A percentile compares a stretch with the other conserved stretches of the same genome.
phyloP scores from a whole-genome alignment of 1,284 basidiomycete genomes.

The Papiliotrema flavescens region DNA sequence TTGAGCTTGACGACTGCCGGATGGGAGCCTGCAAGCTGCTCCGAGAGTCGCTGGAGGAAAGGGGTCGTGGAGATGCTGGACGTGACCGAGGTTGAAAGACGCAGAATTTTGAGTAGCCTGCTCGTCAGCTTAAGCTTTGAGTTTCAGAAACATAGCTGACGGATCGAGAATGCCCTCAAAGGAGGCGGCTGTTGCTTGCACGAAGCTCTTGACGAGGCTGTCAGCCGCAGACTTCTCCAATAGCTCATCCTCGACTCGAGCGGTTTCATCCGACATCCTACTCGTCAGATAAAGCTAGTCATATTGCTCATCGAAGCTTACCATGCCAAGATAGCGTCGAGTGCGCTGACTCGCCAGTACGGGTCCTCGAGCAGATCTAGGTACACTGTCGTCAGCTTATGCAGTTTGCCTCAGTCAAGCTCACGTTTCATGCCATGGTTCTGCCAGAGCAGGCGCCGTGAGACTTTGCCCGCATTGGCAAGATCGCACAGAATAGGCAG shows the following conservation, averaged over 20 bases:
- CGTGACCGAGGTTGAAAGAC: conserved; percentile 70
- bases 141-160: conserved; percentile 21
- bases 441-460: conserved; percentile 81
- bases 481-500: conserved; percentile 94
- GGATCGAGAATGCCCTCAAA: conserved; percentile 95
- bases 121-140: conserved; percentile 9
- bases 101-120: conserved; percentile 75
- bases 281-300: conserved; percentile 1
- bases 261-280: conserved; percentile 91
- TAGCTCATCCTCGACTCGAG: conserved; percentile 85
- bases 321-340: conserved; percentile 90
- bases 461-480: conserved; percentile 86
- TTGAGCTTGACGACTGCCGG: conserved; percentile 88
- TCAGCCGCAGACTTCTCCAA: conserved; percentile 67
- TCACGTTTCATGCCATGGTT: conserved; percentile 65
- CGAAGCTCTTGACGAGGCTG: conserved; percentile 75
- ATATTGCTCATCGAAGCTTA: conserved; percentile 44
- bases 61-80: conserved; percentile 72
- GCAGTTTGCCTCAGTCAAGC: conserved; percentile 6
- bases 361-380: conserved; percentile 81
- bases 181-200: conserved; percentile 80
- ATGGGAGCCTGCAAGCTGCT: conserved; percentile 66
- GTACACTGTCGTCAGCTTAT: conserved; percentile 57
- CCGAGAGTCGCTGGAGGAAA: conserved; percentile 83
- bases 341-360: conserved; percentile 90